Evolutionary conservation across 1,139 yeast genomes (phyloP), one percentile per base, ranked within the genome.

Genomic region (Zygosaccharomyces pseudobailii): DNA sequence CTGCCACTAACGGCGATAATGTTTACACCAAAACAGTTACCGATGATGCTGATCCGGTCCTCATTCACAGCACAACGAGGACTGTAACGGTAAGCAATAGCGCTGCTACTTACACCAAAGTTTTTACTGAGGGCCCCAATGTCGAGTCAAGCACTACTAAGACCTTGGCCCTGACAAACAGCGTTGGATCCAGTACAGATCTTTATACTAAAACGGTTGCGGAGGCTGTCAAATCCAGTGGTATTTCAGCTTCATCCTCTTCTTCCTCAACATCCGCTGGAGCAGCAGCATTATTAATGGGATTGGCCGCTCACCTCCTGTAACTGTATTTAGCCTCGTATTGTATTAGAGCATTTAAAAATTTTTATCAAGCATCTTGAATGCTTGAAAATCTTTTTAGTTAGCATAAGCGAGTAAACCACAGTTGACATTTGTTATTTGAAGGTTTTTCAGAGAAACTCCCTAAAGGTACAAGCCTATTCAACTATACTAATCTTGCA

Each of bases 11-110:
- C 20, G 46, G 46, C 28, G 23, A 22, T 23, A 39, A 37, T 19
- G 43, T 38, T 9, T 43, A 43, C 25, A 43, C 46, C 17, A 43
- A 43, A 36, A 43, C 39, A 7, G 46, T 43, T 20, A 43, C 46
- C 9, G 46, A 43, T 9, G 39, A 34, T 28, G 43, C 36, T 20
- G 46, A 43, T 28, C 46, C 46, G 9, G 19, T 43, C 31, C 21
- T 43, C 9, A 38, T 19, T 21, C 39, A 43, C 43, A 43, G 46
- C 39, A 43, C 46, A 9, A 43, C 46, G 7, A 43, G 46, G 30
- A 43, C 46, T 5, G 36, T 38, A 23, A 36, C 24, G n/a, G 42
- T 37, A 22, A 43, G 43, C 30, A 43, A 37, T 22, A 38, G 46
- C 38, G 46, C 9, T 22, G 46, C 24, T 28, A 24, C 33, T 30